Conservation (phyloP, 2,329 filamentous ascomycete genomes). For the Hypocreales sp. region DNA sequence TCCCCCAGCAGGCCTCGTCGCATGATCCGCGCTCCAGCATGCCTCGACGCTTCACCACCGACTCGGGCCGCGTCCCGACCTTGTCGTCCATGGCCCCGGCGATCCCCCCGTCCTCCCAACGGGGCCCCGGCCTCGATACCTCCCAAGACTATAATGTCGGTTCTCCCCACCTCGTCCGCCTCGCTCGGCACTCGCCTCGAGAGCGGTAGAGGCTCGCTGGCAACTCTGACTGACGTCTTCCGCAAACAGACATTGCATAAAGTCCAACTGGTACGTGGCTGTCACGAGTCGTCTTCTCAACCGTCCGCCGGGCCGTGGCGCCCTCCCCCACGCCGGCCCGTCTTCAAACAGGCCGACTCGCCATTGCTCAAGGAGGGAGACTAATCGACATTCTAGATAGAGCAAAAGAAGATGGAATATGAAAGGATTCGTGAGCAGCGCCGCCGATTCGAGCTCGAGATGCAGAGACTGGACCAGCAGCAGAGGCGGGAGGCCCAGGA, state of each 20-base stretch:
- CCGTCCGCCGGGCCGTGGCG: background rate
- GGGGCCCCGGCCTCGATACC: constrained; percentile 24
- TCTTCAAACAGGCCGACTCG: too few relatives aligned
- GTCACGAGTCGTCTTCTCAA: too few relatives aligned
- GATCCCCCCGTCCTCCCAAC: constrained; percentile 30
- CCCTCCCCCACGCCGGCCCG: background rate
- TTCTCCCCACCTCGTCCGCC: too few relatives aligned
- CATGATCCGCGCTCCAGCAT: constrained; percentile 63
- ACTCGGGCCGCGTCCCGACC: constrained; percentile 69
- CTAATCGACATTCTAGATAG: too few relatives aligned
- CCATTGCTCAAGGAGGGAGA: too few relatives aligned
- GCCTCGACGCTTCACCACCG: constrained; percentile 87
- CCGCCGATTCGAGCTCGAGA: constrained; percentile 78
- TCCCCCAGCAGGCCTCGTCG: constrained; percentile 8
- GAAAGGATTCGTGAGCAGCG: constrained; percentile 83
- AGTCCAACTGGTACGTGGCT: constrained; percentile 58
- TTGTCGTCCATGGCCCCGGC: constrained; percentile 32
- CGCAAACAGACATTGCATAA: constrained; percentile 46
- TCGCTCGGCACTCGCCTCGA: too few relatives aligned
- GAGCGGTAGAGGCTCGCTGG: too few relatives aligned
- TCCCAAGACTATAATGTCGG: constrained; percentile 31
- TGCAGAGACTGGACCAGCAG: constrained; percentile 77
- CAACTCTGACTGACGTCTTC: constrained; percentile 12
- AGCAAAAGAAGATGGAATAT: constrained; percentile 87
- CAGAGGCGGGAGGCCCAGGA: constrained; percentile 73